Percentiles rank a stretch among this genome's conserved stretches.
Conservation (phyloP, 1,284 basidiomycete species). For the Heterobasidion occidentale region DNA sequence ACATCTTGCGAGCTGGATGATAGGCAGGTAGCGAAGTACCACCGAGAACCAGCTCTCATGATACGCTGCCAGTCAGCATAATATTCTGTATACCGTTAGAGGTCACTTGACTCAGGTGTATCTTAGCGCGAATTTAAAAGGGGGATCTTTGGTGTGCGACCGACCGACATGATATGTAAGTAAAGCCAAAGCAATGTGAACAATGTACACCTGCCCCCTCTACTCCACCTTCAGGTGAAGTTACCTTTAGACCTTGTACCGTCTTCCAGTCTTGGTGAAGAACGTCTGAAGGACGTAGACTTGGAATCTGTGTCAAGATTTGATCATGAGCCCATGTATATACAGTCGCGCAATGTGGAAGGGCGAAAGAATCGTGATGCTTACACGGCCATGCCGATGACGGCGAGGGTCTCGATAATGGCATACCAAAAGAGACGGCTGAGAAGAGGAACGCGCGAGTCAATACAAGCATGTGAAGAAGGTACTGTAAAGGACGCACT, state of each 20-base stretch:
- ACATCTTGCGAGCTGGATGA: too few species aligned
- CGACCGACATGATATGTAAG: too few species aligned
- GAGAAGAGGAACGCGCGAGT: conserved; percentile 14
- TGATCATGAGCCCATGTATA: conserved; percentile 4
- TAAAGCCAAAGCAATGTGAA: too few species aligned
- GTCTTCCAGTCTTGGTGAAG: conserved; percentile 82
- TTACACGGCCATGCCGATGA: conserved; percentile 79
- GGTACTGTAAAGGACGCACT: conserved; percentile 28
- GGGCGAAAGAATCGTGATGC: conserved; percentile 20
- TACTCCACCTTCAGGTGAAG: too few species aligned
- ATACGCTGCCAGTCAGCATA: too few species aligned
- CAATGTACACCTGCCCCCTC: too few species aligned
- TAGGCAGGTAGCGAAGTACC: too few species aligned
- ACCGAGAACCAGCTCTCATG: too few species aligned
- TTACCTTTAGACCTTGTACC: conserved; percentile 65
- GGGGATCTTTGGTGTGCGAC: too few species aligned
- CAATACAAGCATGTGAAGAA: conserved; percentile 21
- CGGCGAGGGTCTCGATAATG: conserved; percentile 65
- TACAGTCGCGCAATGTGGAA: background rate
- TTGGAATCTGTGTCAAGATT: conserved; percentile 52
- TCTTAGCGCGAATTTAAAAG: too few species aligned
- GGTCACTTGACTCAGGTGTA: too few species aligned
- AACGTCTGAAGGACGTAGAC: conserved; percentile 90
- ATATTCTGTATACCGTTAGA: too few species aligned
- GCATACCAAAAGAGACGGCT: conserved; percentile 91